phyloP scores from a whole-genome alignment of 805 yeast genomes.

The Pichia nakasei region DNA sequence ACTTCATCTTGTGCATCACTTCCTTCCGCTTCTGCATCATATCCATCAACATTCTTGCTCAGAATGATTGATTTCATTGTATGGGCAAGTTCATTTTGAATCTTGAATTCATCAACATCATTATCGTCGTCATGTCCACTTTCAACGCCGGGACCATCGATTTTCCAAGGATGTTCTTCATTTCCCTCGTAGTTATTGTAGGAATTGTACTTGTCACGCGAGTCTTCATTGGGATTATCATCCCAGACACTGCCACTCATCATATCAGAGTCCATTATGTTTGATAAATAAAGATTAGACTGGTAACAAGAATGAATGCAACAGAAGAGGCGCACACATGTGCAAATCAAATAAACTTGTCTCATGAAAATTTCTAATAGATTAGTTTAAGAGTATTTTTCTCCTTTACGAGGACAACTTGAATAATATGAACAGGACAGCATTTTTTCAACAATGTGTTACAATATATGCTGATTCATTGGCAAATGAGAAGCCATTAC shows the following conservation, averaged over 20 bases:
- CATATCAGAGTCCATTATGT: slow-evolving; percentile 2
- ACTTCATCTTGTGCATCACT: slow-evolving; percentile 16
- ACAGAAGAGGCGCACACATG: background rate
- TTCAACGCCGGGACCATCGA: background rate
- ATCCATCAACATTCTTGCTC: slow-evolving; percentile 4
- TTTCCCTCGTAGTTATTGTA: background rate
- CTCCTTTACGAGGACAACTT: no score
- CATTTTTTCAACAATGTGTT: slow-evolving; percentile 5
- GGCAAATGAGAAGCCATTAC: background rate
- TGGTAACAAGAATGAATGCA: background rate
- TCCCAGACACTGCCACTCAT: slow-evolving; percentile 37
- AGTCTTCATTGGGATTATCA: slow-evolving; percentile 31
- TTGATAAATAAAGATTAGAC: background rate
- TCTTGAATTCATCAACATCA: slow-evolving; percentile 12
- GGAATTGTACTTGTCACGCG: background rate
- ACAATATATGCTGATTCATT: slow-evolving; percentile 1
- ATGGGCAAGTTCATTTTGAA: slow-evolving; percentile 17
- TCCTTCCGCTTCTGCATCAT: slow-evolving; percentile 3
- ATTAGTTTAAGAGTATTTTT: no score
- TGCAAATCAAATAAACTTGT: background rate
- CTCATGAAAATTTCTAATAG: background rate
- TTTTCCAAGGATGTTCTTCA: background rate
- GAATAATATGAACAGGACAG: slow-evolving; percentile 1
- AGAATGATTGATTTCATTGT: slow-evolving; percentile 13
- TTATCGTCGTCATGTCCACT: background rate